Evolutionary conservation across 2,329 filamentous ascomycete species (phyloP), one percentile per base, ranked within the genome.

Genomic region (Hymenoscyphus fraxineus): DNA sequence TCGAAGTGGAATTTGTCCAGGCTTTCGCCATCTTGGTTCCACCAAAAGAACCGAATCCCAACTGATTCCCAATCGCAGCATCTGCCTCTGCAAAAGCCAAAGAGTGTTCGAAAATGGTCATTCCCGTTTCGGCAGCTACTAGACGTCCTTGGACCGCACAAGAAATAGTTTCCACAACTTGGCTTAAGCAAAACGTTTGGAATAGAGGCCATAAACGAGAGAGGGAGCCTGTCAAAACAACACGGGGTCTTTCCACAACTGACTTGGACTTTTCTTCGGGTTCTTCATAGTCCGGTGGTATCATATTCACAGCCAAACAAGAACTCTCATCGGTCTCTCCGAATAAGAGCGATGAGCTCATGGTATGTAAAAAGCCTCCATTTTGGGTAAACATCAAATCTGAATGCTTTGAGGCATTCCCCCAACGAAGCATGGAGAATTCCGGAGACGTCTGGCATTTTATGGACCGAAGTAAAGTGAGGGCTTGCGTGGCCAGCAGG

Each of bases 31-130:
- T 65, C 58, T 70, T 73, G 9, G 67, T 71, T 16, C 62, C 69
- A 9, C 72, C 73, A 77, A 56, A 83, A 80, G 86, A 72, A 0
- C 88, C 87, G 76, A 93, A 86, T 13, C 89, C 89, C 15, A 97
- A 84, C 60, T 93, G 90, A 69, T 88, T 91, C 71, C 88, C 88
- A 57, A 97, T 88, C 68, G 93, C 90, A 38, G 91, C 89, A 76
- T 99, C 95, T 9, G 94, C 94, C 77, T 99, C 95, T 12, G 94
- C 92, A 78, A 98, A 99, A 2, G 94, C 94, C 9, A 99, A 82
- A 0, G 93, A 97, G 74, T 97, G 93, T 75, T 99, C 95, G 72
- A 98, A 97, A 1, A 97, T 85, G 0, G 93, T 97, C 91, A 98
- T 97, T 19, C 93, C 93, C 1, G 92, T 96, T 78, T 98, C 95